Evolutionary conservation across 2,329 filamentous ascomycete genomes (phyloP), one percentile per base, ranked within the genome.

Genomic region (Penicillium palitans): DNA sequence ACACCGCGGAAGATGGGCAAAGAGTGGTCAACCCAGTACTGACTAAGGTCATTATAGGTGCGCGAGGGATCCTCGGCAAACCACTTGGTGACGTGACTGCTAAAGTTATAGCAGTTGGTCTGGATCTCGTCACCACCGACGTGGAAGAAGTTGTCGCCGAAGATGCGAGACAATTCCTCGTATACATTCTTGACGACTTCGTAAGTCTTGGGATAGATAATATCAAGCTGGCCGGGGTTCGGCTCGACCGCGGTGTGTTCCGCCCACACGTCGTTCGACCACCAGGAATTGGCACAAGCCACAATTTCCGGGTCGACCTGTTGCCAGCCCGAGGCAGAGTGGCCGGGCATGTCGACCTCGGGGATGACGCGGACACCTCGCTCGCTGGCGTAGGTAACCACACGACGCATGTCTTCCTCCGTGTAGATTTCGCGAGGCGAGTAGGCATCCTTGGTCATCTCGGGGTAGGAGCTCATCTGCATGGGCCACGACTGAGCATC

Each of bases 331-430:
- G 81, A 78, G 31, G 78, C 75, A 6, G 82, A 79, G 67, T 87
- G 84, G 47, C 83, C 82, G 7, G 84, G 84, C 82, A 86, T 86
- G 68, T 87, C 84, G 42, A 86, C 80, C 65, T 87, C 84, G n/a
- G 84, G 82, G 35, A 86, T 76, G 55, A 87, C 76, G 55, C 84
- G 82, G n/a, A 87, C 77, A 56, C 80, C 84, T 19, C 83, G 83
- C 35, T 80, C 79, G 39, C 80, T 75, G 17, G 80, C 82, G 61
- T 84, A 84, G 13, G 69, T 66, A 51, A 84, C 76, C 50, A 84
- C 70, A 3, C 72, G 71, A 19, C 70, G 74, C 46, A 84, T 69
- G 57, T 78, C 74, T 0, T 66, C 63, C 2, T 79, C 74, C 3
- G 77, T 76, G 67, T 79, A 84, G 49, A 74, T 69, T 62, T 83